Base-by-base conservation (phyloP, 1,139 yeast genomes). In the Candida gigantensis region DNA sequence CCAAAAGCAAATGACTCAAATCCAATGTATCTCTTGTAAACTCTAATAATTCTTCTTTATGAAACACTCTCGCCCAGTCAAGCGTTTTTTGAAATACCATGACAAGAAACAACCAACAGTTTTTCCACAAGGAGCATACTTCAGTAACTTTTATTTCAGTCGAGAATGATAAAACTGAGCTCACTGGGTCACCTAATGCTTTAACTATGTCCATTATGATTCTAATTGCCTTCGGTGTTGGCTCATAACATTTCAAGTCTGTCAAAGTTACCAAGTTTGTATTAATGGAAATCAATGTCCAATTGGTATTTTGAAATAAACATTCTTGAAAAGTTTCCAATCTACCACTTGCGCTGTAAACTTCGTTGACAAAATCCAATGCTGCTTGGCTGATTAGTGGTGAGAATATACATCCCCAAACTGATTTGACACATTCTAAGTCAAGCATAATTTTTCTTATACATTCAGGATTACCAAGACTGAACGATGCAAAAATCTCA, bases 21-120 rank as follows among this genome's bases (percentile, higher is more conserved):
- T 90, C 97, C 36, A 89, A 68, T 0, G 88, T 82, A 56, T 89
- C 96, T 55, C 95, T 77, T 12, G 96, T 86, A 49, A 88, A 89
- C 44, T 86, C 94, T 34, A 84, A 72, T 53, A 87, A 67, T 35
- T 74, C 74, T 0, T 72, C 71, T 24, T 78, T 68, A 32, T 75
- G 77, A 51, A 80, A 82, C 26, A 66, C 62, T 4, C 69, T 57
- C 0, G 95, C 88, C 97, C 97, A 90, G 6, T 58, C 57, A 15
- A 85, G 66, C 1, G 95, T 86, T 39, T 77, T 73, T 29, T 70
- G 67, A 49, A 84, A 89, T 3, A 87, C 74, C 72, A 82, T 73
- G 31, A 77, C 77, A 44, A 90, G 61, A 46, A 86, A 84, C 10
- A 55, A 55, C 97, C 97, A 90, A 27, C 79, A 68, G 11, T 62